Evolutionary conservation across 768 basidiomycete species (phyloP), one percentile per base, ranked within the genome.

Genomic region (Mycena polygramma): DNA sequence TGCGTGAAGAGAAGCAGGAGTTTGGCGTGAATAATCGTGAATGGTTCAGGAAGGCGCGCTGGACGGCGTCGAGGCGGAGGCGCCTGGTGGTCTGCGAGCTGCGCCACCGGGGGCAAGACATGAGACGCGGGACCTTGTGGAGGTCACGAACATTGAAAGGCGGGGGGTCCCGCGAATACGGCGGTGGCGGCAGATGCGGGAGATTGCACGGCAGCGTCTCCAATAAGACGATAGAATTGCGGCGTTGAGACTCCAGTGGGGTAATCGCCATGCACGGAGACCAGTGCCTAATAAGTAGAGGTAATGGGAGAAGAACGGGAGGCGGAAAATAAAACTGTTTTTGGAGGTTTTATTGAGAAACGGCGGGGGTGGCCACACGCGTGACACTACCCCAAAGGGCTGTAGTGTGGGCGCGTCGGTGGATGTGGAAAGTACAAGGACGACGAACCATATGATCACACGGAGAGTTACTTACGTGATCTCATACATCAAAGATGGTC

Each of bases 361-460:
- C 37, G 35, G 37, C 20, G 26, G 43, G 63, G 43, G 63, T 65
- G 68, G 68, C 63, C 68, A 69, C 68, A 59, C 51, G 62, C 62
- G 69, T 65, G 69, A 63, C 49, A 48, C 39, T 35, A 51, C 51
- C 66, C 51, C 46, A 66, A 58, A 43, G 57, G 57, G 49, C 36
- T 41, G 39, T n/a, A 54, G 13, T 57, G 68, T 64, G 62, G 49
- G 68, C 57, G 49, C 51, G 43, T 69, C 51, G 39, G 61, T 24
- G 58, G 63, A 65, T 60, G 60, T 63, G 35, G 26, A 20, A 52
- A 65, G 60, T 49, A 68, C 60, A 68, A 68, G 60, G 67, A 41
- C 41, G 41, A 41, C 30, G 30, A 30, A 30, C 30, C 22, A 64
- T n/a, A n/a, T n/a, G n/a, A n/a, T 63, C 57, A 58, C 59, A 49